These are phyloP conservation scores for Bidens hawaiensis DNA, from an alignment of 140 eudicot genomes.

Conservation along the genomic window DNA sequence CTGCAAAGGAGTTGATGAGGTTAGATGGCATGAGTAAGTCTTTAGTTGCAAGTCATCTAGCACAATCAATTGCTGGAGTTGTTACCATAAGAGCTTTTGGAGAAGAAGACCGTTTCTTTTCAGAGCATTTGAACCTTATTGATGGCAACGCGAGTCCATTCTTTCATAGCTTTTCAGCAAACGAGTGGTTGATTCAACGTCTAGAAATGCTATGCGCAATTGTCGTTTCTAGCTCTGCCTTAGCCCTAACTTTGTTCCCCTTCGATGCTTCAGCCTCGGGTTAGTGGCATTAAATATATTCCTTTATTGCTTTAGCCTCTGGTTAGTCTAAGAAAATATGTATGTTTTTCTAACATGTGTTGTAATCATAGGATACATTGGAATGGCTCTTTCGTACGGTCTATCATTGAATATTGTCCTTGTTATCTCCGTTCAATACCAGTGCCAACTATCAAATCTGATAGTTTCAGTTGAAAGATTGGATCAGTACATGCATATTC, in stretches of 20 bases:
- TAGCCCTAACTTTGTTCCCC: too few species aligned
- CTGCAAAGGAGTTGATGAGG: too few species aligned
- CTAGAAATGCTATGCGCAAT: too few species aligned
- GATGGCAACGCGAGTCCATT: constrained; percentile 47
- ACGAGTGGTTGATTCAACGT: constrained; percentile 71
- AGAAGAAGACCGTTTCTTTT: too few species aligned
- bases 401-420: constrained; percentile 55
- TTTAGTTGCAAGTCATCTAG: too few species aligned
- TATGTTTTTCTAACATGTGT: constrained; percentile 7
- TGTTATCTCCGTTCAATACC: constrained; percentile 37
- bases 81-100: too few species aligned
- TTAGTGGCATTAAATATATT: too few species aligned
- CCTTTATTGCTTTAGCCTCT: constrained; percentile 45
- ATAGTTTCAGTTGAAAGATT: constrained; percentile 69
- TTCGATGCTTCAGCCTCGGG: too few species aligned
- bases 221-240: too few species aligned
- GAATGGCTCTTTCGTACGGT: constrained; percentile 66
- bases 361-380: constrained; percentile 53
- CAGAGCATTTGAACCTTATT: too few species aligned
- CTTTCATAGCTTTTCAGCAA: constrained; percentile 62
- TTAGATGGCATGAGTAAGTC: too few species aligned
- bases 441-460: constrained; percentile 38
- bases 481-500: constrained; percentile 70
- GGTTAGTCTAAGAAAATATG: constrained; percentile 26
- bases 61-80: too few species aligned